Evolutionary conservation across 257 asterid genomes (phyloP).

Genomic region (Marsdenia floribunda): DNA sequence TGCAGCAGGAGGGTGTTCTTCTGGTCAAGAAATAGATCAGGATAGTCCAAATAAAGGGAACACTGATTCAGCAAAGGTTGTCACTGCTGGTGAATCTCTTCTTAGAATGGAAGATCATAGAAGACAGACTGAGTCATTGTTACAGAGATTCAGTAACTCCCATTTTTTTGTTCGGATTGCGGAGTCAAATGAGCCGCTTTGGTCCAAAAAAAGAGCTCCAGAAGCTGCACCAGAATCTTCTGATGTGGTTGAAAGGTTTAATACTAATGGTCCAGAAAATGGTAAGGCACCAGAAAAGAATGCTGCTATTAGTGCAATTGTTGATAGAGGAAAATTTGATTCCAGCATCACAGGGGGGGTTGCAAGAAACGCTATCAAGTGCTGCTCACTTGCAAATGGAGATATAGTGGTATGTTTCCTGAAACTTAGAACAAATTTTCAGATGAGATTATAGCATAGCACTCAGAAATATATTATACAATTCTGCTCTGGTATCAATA

Average conservation of each 20-base stretch:
- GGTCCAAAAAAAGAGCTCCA: slow-evolving; percentile 66
- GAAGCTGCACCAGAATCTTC: slow-evolving; percentile 31
- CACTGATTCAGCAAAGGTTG: slow-evolving; percentile 36
- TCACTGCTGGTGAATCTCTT: slow-evolving; percentile 72
- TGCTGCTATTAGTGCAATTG: slow-evolving; percentile 42
- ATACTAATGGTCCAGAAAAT: slow-evolving; percentile 37
- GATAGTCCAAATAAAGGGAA: slow-evolving; percentile 33
- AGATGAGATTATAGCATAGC: background rate
- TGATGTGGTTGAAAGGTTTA: slow-evolving; percentile 34
- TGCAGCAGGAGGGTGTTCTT: slow-evolving; percentile 22
- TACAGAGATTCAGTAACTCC: slow-evolving; percentile 63
- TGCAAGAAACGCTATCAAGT: slow-evolving; percentile 85
- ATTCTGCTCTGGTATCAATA: background rate
- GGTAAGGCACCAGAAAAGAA: slow-evolving; percentile 31
- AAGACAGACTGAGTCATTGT: slow-evolving; percentile 66
- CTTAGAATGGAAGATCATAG: slow-evolving; percentile 82
- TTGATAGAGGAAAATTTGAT: slow-evolving; percentile 80
- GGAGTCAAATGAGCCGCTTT: slow-evolving; percentile 73
- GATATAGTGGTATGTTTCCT: slow-evolving; percentile 86
- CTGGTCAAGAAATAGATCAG: slow-evolving; percentile 34
- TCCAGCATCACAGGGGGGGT: slow-evolving; percentile 81
- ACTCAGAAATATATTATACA: background rate
- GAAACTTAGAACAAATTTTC: slow-evolving; percentile 17
- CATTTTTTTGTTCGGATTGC: slow-evolving; percentile 88
- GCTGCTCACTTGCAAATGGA: slow-evolving; percentile 82